Evolutionary conservation across 352 stramenopile species (phyloP).

Genomic region (Phytophthora sojae): DNA sequence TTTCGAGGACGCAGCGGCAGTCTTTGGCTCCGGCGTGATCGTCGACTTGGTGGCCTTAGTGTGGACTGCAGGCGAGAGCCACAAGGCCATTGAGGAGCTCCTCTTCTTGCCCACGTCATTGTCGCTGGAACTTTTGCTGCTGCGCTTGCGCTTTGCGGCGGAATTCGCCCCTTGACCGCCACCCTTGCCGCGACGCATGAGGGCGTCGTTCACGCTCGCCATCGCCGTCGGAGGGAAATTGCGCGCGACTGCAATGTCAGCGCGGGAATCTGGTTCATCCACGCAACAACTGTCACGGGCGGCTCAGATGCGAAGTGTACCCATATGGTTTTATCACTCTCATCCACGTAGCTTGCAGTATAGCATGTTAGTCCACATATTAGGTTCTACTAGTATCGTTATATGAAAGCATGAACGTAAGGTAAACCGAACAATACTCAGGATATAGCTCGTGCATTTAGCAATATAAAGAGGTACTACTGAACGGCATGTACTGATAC

Average conservation of each 20-base stretch:
- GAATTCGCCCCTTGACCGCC: neutral
- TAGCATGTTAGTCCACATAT: too few species aligned
- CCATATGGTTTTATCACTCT: neutral
- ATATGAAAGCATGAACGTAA: neutral
- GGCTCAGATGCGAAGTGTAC: neutral
- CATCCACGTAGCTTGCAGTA: neutral
- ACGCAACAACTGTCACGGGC: too few species aligned
- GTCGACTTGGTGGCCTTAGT: neutral
- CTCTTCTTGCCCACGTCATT: neutral
- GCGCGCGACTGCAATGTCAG: neutral
- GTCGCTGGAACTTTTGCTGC: neutral
- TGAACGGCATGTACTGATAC: slow-evolving; percentile 11
- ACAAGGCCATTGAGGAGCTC: neutral
- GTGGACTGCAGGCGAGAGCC: neutral
- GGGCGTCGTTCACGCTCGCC: neutral
- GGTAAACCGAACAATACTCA: neutral
- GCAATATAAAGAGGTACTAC: neutral
- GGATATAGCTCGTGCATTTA: too few species aligned
- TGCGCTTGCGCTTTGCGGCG: neutral
- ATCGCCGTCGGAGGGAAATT: neutral
- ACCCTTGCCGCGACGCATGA: neutral
- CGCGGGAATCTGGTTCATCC: neutral
- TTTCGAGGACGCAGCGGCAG: neutral
- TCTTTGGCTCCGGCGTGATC: neutral
- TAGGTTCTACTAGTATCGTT: neutral